Evolutionary conservation across 192 early-diverging fungal genomes (phyloP), one percentile per base, ranked within the genome.

Genomic region (Coemansia sp.): DNA sequence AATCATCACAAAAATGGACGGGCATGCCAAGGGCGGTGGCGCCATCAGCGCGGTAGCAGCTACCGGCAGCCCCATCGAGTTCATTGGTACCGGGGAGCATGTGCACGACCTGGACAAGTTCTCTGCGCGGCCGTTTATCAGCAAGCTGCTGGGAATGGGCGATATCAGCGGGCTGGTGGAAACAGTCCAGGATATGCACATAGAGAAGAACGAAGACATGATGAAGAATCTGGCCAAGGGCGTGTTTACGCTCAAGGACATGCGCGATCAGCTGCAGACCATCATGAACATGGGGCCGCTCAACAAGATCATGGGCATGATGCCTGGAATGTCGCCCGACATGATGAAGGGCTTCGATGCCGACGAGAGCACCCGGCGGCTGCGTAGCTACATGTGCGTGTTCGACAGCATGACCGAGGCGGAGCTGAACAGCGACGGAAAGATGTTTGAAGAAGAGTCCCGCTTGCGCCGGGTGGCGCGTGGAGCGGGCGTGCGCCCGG

Each of bases 1-100:
- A 44, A 89, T 97, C 61, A 93, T 97, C 30, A 97, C 95, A 43
- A 97, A 97, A 79, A 93, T 97, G 91, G 95, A 97, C 69, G 95
- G 95, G 15, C 95, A 97, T 55, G 95, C 95, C 16, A 97, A 96
- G 74, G 95, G 95, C 68, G 95, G 95, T 70, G 95, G 95, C 80
- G 95, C 95, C 20, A 97, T 97, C 40, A 95, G 93, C 33, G 95
- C 95, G 67, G 95, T 97, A 15, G 95, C 95, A 5, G 94, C 95
- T 5, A 96, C 94, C 1, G 81, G 86, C 7, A 89, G 88, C 65
- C 94, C 94, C 7, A 97, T 97, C 51, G 82, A 93, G 37, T 97
- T 96, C 53, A 95, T 97, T 57, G 95, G 94, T 70, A 94, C 92
- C 13, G 95, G 95, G 66, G 95, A 97, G 79, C 95, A 97, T 65